A percentile compares a stretch with the other conserved stretches of the same genome.
These are phyloP conservation scores for Botrytis medusae DNA, from an alignment of 2,329 filamentous ascomycete species.

Conservation along the genomic window DNA sequence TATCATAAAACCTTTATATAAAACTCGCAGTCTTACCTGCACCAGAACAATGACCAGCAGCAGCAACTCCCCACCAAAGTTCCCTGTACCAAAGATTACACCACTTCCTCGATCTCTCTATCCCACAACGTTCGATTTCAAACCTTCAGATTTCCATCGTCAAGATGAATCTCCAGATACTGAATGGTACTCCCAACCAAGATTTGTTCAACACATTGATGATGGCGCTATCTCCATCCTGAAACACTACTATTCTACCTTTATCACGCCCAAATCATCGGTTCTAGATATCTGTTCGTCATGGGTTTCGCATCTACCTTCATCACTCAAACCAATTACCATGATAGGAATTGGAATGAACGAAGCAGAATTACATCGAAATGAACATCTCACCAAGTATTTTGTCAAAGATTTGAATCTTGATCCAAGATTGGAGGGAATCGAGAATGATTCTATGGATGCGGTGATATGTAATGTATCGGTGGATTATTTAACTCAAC, in stretches of 20 bases:
- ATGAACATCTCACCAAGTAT: conserved; percentile 41
- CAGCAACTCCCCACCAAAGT: neutral
- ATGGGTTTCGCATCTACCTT: conserved; percentile 44
- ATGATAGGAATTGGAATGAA: conserved; percentile 53
- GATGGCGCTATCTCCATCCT: conserved; percentile 48
- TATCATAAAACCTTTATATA: neutral
- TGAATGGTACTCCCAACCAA: conserved; percentile 40
- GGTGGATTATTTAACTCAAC: conserved; percentile 52
- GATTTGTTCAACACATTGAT: conserved; percentile 56
- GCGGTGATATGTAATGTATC: conserved; percentile 51
- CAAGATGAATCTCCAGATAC: conserved; percentile 31
- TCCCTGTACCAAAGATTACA: conserved; percentile 21
- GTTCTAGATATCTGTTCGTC: conserved; percentile 52
- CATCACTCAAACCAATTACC: conserved; percentile 37
- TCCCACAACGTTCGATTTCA: conserved; percentile 27
- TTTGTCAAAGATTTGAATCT: conserved; percentile 49
- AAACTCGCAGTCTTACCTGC: neutral
- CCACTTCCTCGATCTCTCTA: conserved; percentile 32
- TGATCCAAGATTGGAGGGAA: conserved; percentile 28
- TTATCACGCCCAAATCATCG: conserved; percentile 44
- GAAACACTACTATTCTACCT: conserved; percentile 47
- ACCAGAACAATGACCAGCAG: conserved; percentile 12
- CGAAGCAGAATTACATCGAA: conserved; percentile 45
- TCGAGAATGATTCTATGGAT: conserved; percentile 41
- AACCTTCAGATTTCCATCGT: conserved; percentile 26